These are phyloP conservation scores for Venturia carpophila DNA, from an alignment of 2,329 filamentous ascomycete species.

Conservation along the genomic window DNA sequence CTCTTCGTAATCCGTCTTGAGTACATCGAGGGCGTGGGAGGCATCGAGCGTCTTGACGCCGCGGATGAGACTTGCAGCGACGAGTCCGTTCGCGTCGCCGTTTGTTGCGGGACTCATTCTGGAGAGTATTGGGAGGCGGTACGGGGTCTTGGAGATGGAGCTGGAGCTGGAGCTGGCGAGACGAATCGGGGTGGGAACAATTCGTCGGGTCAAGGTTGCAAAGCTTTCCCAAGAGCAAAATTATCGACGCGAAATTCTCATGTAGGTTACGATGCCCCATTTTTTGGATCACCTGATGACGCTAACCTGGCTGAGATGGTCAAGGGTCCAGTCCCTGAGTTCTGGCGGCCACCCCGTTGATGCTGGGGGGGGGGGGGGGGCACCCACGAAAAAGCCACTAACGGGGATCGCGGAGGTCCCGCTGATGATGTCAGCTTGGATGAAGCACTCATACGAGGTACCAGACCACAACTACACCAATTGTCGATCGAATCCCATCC, in stretches of 20 bases:
- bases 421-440: neutral
- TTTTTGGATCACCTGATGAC: too few relatives aligned
- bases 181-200: slow-evolving; percentile 23
- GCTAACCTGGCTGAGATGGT: too few relatives aligned
- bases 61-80: slow-evolving; percentile 8
- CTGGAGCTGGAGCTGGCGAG: neutral
- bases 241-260: neutral
- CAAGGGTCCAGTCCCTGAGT: slow-evolving; percentile 13
- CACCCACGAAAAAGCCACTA: neutral
- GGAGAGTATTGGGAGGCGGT: neutral
- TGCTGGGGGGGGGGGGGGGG: too few relatives aligned
- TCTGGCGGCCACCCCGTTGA: neutral
- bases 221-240: slow-evolving; percentile 43
- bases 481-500: neutral
- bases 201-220: slow-evolving; percentile 51
- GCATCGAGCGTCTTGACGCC: slow-evolving; percentile 58
- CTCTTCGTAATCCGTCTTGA: slow-evolving; percentile 67
- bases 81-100: slow-evolving; percentile 43
- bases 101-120: slow-evolving; percentile 63
- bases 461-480: neutral
- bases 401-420: neutral
- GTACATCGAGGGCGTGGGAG: slow-evolving; percentile 67
- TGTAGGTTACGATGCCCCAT: neutral
- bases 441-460: neutral
- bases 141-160: neutral